Percentiles rank a stretch among this genome's conserved stretches.
phyloP scores from a whole-genome alignment of 495 filamentous ascomycete genomes.

The Coniosporium apollinis region DNA sequence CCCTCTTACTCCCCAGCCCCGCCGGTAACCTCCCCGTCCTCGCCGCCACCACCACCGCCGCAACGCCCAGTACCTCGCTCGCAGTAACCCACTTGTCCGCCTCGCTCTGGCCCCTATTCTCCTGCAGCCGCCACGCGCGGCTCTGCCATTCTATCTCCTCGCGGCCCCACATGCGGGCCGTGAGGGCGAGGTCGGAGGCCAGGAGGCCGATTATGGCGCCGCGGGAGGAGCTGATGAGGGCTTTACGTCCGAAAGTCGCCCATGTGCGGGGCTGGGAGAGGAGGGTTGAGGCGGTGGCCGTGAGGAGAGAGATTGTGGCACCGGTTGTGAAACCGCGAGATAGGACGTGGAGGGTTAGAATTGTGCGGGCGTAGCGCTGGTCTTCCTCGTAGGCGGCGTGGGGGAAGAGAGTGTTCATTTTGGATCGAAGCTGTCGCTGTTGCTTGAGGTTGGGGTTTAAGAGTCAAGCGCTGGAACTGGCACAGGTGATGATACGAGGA shows the following conservation, averaged over 20 bases:
- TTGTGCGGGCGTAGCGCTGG: conserved; percentile 32
- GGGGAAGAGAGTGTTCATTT: conserved; percentile 25
- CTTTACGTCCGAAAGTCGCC: conserved; percentile 2
- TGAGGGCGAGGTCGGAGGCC: conserved; percentile 13
- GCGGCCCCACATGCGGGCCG: conserved; percentile 32
- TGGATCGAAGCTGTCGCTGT: no score
- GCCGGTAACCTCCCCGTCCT: conserved; percentile 10
- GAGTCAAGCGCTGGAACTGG: no score
- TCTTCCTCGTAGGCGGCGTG: conserved; percentile 43
- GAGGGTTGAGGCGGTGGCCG: conserved; percentile 4
- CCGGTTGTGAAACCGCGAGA: conserved; percentile 36
- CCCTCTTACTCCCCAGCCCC: conserved; percentile 3
- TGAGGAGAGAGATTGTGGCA: conserved; percentile 18
- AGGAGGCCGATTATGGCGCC: conserved; percentile 19
- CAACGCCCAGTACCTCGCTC: conserved; percentile 22
- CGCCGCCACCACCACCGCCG: conserved; percentile 12
- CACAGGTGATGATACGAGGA: no score
- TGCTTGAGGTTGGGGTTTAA: no score
- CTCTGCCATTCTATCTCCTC: conserved; percentile 48
- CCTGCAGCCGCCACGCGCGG: conserved; percentile 39
- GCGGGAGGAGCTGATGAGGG: conserved; percentile 7
- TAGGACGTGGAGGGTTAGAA: conserved; percentile 41
- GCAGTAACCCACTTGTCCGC: conserved; percentile 33
- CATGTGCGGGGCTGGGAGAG: conserved; percentile 3
- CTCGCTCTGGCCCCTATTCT: conserved; percentile 35